Conservation (phyloP, 768 basidiomycete species). For the Tricholoma flavovirens region DNA sequence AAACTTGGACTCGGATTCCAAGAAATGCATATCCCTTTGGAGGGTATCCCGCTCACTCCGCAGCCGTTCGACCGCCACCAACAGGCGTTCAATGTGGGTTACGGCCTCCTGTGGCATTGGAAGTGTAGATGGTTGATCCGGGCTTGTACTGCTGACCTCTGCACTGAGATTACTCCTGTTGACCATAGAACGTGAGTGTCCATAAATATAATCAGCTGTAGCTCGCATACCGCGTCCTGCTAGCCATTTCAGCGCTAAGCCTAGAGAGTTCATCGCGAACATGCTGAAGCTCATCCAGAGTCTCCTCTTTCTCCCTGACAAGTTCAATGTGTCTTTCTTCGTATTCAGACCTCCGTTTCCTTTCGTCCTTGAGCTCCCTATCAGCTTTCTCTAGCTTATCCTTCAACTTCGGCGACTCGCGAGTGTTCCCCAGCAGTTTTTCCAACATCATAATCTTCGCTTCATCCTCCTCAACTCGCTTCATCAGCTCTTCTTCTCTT, state of each 20-base stretch:
- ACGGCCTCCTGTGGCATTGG: slow-evolving; percentile 27
- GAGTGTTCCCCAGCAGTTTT: slow-evolving; percentile 36
- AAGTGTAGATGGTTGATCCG: not conserved
- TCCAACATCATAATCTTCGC: slow-evolving; percentile 59
- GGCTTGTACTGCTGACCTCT: not conserved
- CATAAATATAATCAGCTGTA: not conserved
- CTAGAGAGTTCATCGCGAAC: slow-evolving; percentile 27
- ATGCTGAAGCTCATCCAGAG: slow-evolving; percentile 37
- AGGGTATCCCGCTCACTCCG: slow-evolving; percentile 62
- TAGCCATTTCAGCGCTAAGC: slow-evolving; percentile 13
- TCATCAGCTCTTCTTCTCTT: slow-evolving; percentile 56
- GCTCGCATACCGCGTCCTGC: slow-evolving; percentile 4
- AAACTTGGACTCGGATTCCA: slow-evolving; percentile 62
- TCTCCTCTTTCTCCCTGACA: slow-evolving; percentile 49
- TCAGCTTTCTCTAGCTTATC: slow-evolving; percentile 36
- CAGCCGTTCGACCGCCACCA: slow-evolving; percentile 60
- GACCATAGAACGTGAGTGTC: not conserved
- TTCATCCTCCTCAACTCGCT: slow-evolving; percentile 69
- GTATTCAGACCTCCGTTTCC: slow-evolving; percentile 29
- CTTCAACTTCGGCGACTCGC: slow-evolving; percentile 31
- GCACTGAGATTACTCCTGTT: not conserved
- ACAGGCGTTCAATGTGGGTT: slow-evolving; percentile 46
- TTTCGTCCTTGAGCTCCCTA: slow-evolving; percentile 37
- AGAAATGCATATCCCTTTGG: slow-evolving; percentile 59
- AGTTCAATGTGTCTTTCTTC: slow-evolving; percentile 42